Conservation (phyloP, 495 filamentous ascomycete species). For the Monascus purpureus region DNA sequence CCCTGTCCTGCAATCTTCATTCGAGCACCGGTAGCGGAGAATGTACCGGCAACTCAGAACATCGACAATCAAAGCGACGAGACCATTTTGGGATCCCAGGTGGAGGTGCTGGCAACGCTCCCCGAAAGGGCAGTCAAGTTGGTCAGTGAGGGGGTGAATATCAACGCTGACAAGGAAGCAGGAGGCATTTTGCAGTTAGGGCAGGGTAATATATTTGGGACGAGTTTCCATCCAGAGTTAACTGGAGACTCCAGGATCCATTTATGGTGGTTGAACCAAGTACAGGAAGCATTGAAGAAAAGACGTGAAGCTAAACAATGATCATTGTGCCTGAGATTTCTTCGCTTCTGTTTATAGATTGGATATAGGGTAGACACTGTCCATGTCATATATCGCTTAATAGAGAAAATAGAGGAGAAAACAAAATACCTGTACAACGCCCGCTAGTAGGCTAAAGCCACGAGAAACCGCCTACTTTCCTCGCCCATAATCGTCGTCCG, state of each 20-base stretch:
- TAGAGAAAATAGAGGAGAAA: too few relatives aligned
- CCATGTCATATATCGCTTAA: background rate
- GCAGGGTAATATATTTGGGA: conserved; percentile 91
- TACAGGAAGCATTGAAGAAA: conserved; percentile 29
- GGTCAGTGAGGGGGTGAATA: conserved; percentile 22
- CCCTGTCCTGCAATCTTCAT: conserved; percentile 85
- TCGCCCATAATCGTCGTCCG: conserved; percentile 38
- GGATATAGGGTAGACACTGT: background rate
- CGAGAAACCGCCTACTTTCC: conserved; percentile 31
- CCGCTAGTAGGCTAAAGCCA: too few relatives aligned
- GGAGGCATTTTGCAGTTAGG: conserved; percentile 80
- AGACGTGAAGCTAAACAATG: conserved; percentile 15
- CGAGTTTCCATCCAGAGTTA: conserved; percentile 92
- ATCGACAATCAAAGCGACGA: conserved; percentile 28
- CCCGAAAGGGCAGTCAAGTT: conserved; percentile 29
- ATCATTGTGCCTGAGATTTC: background rate
- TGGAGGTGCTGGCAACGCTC: conserved; percentile 37
- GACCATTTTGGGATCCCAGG: conserved; percentile 51
- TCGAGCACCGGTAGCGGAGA: conserved; percentile 83
- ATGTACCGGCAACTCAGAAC: conserved; percentile 44
- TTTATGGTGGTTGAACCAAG: conserved; percentile 79
- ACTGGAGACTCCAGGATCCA: conserved; percentile 85
- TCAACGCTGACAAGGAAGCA: conserved; percentile 31
- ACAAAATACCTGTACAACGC: too few relatives aligned
- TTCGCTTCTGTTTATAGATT: background rate